These are phyloP conservation scores for Aspergillus carlsbadensis DNA, from an alignment of 495 filamentous ascomycete species.

Conservation along the genomic window DNA sequence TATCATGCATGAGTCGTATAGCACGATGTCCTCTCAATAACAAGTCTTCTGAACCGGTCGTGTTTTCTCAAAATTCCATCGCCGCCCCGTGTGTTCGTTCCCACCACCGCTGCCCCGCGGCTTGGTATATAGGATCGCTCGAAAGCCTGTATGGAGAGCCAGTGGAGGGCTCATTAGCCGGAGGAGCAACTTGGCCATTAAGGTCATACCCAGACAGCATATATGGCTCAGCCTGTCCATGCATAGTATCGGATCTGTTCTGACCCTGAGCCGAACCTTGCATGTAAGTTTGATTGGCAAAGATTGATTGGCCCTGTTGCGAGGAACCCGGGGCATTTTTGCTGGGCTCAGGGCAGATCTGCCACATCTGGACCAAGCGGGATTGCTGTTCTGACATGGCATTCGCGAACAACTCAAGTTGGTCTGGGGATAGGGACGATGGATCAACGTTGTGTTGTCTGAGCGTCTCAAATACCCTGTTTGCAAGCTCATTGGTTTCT, in stretches of 20 bases:
- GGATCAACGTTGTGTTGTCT: constrained; percentile 54
- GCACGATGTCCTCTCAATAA: not conserved
- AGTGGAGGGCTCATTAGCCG: constrained; percentile 29
- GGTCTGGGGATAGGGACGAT: constrained; percentile 50
- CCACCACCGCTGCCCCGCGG: constrained; percentile 43
- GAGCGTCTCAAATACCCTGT: constrained; percentile 32
- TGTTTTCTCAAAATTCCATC: constrained; percentile 61
- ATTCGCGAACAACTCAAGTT: constrained; percentile 60
- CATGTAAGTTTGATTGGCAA: constrained; percentile 45
- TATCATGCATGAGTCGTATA: not conserved
- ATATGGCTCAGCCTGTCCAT: constrained; percentile 61
- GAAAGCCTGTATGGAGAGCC: constrained; percentile 52
- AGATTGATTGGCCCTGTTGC: not conserved
- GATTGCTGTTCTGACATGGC: constrained; percentile 57
- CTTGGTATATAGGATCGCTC: constrained; percentile 61
- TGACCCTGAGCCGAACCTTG: constrained; percentile 33
- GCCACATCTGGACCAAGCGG: constrained; percentile 67
- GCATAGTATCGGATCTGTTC: constrained; percentile 26
- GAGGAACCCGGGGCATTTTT: not conserved
- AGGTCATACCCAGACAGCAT: constrained; percentile 67
- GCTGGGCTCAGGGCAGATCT: constrained; percentile 46
- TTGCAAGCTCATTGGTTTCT: not conserved
- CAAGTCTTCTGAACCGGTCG: not conserved
- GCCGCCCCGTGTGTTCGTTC: constrained; percentile 39
- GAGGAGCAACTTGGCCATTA: constrained; percentile 35